A percentile compares a stretch with the other conserved stretches of the same genome.
These are phyloP conservation scores for Orbilia oligospora DNA, from an alignment of 2,329 filamentous ascomycete genomes.

Conservation along the genomic window DNA sequence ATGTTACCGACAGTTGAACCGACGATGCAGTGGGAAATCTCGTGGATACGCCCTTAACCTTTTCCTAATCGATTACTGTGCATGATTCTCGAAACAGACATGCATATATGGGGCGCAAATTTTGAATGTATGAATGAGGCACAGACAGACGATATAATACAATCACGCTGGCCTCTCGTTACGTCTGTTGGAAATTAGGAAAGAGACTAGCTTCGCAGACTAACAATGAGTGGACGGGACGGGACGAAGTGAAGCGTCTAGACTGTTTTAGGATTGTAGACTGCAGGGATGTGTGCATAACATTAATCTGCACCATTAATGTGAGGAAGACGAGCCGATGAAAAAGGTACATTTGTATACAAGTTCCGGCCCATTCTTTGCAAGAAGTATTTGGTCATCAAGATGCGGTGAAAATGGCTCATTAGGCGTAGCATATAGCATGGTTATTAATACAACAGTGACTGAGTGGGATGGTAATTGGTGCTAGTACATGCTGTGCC, in stretches of 20 bases:
- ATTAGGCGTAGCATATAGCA: neutral
- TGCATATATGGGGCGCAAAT: neutral
- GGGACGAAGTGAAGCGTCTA: slow-evolving; percentile 8
- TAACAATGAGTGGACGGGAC: slow-evolving; percentile 8
- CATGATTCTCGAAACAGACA: neutral
- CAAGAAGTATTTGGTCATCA: neutral
- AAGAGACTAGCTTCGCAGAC: slow-evolving; percentile 7
- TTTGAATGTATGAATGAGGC: neutral
- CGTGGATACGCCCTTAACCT: neutral
- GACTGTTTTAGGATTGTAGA: neutral
- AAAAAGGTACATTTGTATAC: neutral
- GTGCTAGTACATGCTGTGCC: no score
- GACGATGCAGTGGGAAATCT: neutral
- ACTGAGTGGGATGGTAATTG: neutral
- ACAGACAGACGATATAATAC: neutral
- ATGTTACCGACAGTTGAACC: neutral
- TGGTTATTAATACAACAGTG: neutral
- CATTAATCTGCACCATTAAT: no score
- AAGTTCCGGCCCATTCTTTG: neutral
- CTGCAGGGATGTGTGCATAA: neutral
- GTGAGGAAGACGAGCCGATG: neutral
- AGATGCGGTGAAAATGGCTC: slow-evolving; percentile 7
- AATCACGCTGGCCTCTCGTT: neutral
- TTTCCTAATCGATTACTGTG: slow-evolving; percentile 1
- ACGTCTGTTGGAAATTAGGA: slow-evolving; percentile 15